Conservation (phyloP, 2,329 filamentous ascomycete genomes). For the Fusarium paranaense region DNA sequence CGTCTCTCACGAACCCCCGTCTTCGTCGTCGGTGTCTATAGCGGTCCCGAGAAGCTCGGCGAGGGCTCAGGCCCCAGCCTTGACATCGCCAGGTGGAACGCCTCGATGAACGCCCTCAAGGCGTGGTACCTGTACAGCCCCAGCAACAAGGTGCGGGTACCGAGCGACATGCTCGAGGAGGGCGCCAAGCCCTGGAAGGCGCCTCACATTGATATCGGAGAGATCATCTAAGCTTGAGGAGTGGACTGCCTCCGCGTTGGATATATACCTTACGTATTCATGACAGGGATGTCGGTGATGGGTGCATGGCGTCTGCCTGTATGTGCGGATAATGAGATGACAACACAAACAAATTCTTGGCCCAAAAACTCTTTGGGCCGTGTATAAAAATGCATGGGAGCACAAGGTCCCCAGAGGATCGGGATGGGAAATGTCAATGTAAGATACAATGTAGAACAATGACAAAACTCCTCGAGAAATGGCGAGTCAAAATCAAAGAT, state of each 20-base stretch:
- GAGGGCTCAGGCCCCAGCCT: constrained; percentile 87
- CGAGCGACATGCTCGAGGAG: constrained; percentile 75
- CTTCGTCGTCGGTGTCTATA: constrained; percentile 94
- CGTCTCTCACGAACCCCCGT: constrained; percentile 86
- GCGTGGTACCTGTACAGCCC: constrained; percentile 97
- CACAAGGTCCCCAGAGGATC: constrained; percentile 36
- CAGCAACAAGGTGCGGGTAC: constrained; percentile 70
- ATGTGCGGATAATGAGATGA: constrained; percentile 46
- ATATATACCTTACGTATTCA: constrained; percentile 33
- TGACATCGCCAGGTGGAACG: constrained; percentile 80
- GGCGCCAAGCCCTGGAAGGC: constrained; percentile 74
- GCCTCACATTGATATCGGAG: constrained; percentile 76
- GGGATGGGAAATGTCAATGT: constrained; percentile 48
- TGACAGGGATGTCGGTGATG: constrained; percentile 24
- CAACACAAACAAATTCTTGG: constrained; percentile 34
- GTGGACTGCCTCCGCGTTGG: constrained; percentile 9
- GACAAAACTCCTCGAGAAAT: constrained; percentile 42
- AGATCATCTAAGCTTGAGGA: constrained; percentile 65
- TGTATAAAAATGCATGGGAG: constrained; percentile 48
- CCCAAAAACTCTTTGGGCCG: constrained; percentile 39
- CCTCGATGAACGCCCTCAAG: constrained; percentile 88
- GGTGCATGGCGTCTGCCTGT: constrained; percentile 30
- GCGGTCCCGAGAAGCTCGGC: constrained; percentile 88
- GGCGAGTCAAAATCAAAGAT: constrained; percentile 41
- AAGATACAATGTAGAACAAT: constrained; percentile 55